These are phyloP conservation scores for Solanum chilense DNA, from an alignment of 257 asterid species.

Conservation along the genomic window DNA sequence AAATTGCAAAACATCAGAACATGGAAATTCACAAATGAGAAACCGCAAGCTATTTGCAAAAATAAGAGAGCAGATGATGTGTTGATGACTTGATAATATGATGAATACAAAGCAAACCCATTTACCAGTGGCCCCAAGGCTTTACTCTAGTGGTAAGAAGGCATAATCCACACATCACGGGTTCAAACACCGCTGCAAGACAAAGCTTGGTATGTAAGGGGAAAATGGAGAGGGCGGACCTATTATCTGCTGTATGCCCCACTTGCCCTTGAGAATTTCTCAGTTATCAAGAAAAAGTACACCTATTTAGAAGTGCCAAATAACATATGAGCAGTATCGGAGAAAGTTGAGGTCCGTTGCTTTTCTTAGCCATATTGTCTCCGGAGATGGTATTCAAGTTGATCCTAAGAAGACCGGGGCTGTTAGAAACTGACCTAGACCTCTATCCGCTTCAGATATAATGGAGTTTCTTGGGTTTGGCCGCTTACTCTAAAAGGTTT, in stretches of 20 bases:
- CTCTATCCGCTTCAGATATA: too few relatives aligned
- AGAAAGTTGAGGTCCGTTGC: too few relatives aligned
- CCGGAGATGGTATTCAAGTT: too few relatives aligned
- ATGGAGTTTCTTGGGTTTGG: too few relatives aligned
- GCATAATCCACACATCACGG: neutral
- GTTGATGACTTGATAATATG: neutral
- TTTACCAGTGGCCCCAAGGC: neutral
- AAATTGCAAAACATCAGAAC: constrained; percentile 2
- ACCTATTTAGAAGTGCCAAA: neutral
- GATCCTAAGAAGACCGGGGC: too few relatives aligned
- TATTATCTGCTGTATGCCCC: neutral
- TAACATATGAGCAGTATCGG: neutral
- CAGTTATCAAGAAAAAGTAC: neutral
- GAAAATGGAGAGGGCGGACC: neutral
- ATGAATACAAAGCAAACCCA: neutral
- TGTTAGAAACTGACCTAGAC: too few relatives aligned
- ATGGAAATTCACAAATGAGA: neutral
- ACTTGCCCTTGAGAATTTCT: neutral
- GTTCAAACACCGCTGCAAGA: neutral
- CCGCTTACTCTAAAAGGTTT: too few relatives aligned
- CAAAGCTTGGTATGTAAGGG: neutral
- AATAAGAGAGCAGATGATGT: neutral
- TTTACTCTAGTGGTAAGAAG: neutral
- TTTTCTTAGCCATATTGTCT: too few relatives aligned
- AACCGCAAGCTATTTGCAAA: neutral